Percentiles rank a stretch among this genome's conserved stretches.
Conservation (phyloP, 2,329 filamentous ascomycete species). For the Trichoderma sp. region DNA sequence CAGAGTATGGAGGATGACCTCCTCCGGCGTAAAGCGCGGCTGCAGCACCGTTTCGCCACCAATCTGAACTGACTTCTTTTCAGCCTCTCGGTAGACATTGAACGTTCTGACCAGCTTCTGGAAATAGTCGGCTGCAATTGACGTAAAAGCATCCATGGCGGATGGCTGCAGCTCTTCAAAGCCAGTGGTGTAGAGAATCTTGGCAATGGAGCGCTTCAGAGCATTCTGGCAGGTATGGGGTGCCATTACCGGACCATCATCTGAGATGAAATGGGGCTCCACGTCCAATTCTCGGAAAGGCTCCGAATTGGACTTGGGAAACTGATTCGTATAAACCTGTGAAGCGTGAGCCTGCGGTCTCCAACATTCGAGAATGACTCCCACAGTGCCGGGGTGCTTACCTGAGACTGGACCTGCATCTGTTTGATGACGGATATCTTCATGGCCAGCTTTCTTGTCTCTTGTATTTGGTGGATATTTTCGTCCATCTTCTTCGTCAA, state of each 20-base stretch:
- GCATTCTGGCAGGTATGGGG: slow-evolving; percentile 79
- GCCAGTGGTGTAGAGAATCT: slow-evolving; percentile 93
- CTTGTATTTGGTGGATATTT: slow-evolving; percentile 94
- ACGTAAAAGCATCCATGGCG: slow-evolving; percentile 85
- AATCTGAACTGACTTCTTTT: slow-evolving; percentile 63
- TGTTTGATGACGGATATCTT: slow-evolving; percentile 99
- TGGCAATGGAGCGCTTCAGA: slow-evolving; percentile 86
- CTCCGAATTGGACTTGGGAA: slow-evolving; percentile 91
- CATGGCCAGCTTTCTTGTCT: slow-evolving; percentile 91
- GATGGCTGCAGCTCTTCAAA: slow-evolving; percentile 98
- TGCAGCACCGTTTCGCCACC: slow-evolving; percentile 47
- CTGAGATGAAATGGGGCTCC: slow-evolving; percentile 84
- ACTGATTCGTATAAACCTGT: slow-evolving; percentile 95
- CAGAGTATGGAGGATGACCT: slow-evolving; percentile 83
- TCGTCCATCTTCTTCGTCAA: slow-evolving; percentile 80
- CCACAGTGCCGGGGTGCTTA: slow-evolving; percentile 45
- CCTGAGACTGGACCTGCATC: slow-evolving; percentile 97
- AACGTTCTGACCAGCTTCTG: slow-evolving; percentile 78
- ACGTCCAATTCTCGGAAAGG: slow-evolving; percentile 87
- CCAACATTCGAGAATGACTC: neutral
- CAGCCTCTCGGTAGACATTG: slow-evolving; percentile 79
- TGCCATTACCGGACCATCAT: slow-evolving; percentile 85
- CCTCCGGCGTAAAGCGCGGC: slow-evolving; percentile 76
- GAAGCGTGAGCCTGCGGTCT: neutral
- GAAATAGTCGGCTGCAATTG: slow-evolving; percentile 88